These are phyloP conservation scores for Draba incana DNA, from an alignment of 345 rosid species.

Conservation along the genomic window DNA sequence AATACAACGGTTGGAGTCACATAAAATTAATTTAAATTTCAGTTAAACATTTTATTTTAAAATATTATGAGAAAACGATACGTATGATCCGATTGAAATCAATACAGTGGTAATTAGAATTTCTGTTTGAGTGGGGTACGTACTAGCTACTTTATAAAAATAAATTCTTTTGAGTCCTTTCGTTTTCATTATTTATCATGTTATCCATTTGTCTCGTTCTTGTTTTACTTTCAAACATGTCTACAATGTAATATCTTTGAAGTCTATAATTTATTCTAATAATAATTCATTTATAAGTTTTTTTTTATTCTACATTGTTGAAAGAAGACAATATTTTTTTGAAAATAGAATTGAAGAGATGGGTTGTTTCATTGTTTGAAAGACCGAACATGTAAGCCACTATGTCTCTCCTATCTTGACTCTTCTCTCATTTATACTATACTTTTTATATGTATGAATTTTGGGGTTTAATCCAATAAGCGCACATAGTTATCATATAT, in stretches of 20 bases:
- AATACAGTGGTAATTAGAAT: background rate
- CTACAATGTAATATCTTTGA: no score
- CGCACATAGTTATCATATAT: slow-evolving; percentile 36
- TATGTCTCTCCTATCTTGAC: slow-evolving; percentile 23
- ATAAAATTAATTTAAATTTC: background rate
- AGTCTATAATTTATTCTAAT: no score
- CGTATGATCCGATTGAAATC: background rate
- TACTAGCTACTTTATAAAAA: background rate
- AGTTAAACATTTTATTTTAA: background rate
- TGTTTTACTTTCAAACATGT: background rate
- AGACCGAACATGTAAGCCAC: slow-evolving; percentile 40
- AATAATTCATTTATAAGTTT: no score
- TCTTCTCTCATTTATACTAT: slow-evolving; percentile 6
- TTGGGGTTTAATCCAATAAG: slow-evolving; percentile 21
- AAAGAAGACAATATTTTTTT: slow-evolving; percentile 26
- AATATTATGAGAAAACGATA: background rate
- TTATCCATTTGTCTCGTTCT: slow-evolving; percentile 19
- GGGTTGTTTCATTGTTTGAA: slow-evolving; percentile 27
- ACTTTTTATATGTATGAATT: background rate
- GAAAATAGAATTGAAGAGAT: slow-evolving; percentile 14
- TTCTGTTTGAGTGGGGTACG: slow-evolving; percentile 6
- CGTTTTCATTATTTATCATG: slow-evolving; percentile 17
- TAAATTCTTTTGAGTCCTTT: slow-evolving; percentile 5
- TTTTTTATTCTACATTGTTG: background rate
- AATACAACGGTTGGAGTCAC: background rate